Evolutionary conservation across 2,329 filamentous ascomycete genomes (phyloP), one percentile per base, ranked within the genome.

Genomic region (Venturia asperata): DNA sequence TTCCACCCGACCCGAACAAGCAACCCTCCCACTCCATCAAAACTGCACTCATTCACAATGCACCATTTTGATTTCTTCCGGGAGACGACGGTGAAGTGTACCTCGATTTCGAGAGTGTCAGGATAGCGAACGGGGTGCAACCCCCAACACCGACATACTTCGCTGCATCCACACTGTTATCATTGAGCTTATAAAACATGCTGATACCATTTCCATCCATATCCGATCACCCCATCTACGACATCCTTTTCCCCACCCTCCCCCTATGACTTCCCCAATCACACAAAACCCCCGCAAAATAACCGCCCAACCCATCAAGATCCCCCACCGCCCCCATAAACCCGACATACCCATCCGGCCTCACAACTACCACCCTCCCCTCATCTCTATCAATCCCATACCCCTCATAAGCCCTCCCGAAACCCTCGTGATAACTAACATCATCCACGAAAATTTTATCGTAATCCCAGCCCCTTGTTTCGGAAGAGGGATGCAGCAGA

Each of bases 301-400:
- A 76, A 55, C 49, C 63, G 65, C 75, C 73, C 19, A 76, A 68
- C 0, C 70, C 73, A 34, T 65, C 61, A 63, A 72, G 71, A 67
- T 71, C 70, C 47, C 76, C 74, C 60, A 77, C 34, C 45, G 72
- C 72, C 5, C 77, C 77, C 21, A 82, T 69, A 61, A 71, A 76
- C 0, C 75, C 81, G 37, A 90, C 82, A 73, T 90, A 86, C 71
- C 88, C 85, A 76, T 91, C 88, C 3, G 88, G 88, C 61, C 88
- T 74, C 1, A 86, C 76, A 1, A 87, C 76, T 0, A 88, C 81
- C 4, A 85, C 74, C 67, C 82, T 85, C 0, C 87, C 87, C 24
- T 73, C 74, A 64, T 81, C 76, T n/a, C 68, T 71, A 68, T 85
- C 79, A 1, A 91, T 77, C 0, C 85, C 87, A 66, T 86, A 87